These are phyloP conservation scores for Coniochaeta hoffmannii DNA, from an alignment of 2,329 filamentous ascomycete species.

Conservation along the genomic window DNA sequence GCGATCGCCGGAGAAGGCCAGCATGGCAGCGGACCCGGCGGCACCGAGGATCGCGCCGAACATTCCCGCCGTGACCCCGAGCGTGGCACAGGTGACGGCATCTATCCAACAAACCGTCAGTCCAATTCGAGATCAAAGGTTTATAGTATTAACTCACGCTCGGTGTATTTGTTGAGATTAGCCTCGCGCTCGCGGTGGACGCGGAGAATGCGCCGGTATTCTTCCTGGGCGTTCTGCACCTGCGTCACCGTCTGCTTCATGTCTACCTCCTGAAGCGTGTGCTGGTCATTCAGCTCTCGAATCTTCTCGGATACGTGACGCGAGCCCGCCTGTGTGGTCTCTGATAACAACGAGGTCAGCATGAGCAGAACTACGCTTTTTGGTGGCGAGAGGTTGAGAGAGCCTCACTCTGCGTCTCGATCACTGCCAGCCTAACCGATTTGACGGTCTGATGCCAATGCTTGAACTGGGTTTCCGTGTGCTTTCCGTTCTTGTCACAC, in stretches of 20 bases:
- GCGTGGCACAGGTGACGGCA: not conserved
- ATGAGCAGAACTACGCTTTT: not conserved
- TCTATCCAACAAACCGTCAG: not conserved
- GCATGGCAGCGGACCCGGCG: not conserved
- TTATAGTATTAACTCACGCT: too few relatives aligned
- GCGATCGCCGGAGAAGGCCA: not conserved
- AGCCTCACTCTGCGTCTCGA: not conserved
- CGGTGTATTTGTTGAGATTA: not conserved
- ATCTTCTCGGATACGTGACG: not conserved
- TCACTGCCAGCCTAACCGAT: not conserved
- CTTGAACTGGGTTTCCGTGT: not conserved
- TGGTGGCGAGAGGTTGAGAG: not conserved
- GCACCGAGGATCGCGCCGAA: not conserved
- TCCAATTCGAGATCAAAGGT: too few relatives aligned
- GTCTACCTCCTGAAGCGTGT: not conserved
- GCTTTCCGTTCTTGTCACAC: not conserved
- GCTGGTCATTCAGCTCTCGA: not conserved
- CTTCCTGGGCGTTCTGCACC: not conserved
- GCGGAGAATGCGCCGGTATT: not conserved
- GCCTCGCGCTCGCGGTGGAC: not conserved
- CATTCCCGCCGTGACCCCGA: not conserved
- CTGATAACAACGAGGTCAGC: not conserved
- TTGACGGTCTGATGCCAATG: not conserved
- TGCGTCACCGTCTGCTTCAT: not conserved
- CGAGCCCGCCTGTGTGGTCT: not conserved